Conservation (phyloP, 495 filamentous ascomycete species). For the Acidomyces sp. region DNA sequence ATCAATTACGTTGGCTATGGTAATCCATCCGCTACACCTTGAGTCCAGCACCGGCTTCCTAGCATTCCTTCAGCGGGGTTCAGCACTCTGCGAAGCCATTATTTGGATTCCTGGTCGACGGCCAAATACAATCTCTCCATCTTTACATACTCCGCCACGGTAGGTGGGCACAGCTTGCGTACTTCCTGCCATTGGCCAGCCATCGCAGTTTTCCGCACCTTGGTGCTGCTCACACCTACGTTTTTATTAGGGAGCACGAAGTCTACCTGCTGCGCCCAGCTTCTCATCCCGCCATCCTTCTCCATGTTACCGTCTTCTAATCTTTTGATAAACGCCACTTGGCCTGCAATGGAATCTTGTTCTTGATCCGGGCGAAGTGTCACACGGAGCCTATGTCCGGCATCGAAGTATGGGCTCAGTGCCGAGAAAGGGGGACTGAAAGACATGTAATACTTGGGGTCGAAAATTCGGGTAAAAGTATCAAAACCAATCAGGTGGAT, state of each 20-base stretch:
- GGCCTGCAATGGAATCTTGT: slow-evolving; percentile 28
- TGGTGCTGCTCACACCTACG: slow-evolving; percentile 39
- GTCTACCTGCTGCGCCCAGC: slow-evolving; percentile 60
- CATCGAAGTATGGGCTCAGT: slow-evolving; percentile 54
- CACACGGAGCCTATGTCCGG: slow-evolving; percentile 54
- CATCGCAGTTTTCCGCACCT: slow-evolving; percentile 51
- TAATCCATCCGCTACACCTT: too few species aligned
- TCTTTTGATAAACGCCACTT: slow-evolving; percentile 25
- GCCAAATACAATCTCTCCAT: slow-evolving; percentile 38
- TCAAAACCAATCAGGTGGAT: slow-evolving; percentile 79
- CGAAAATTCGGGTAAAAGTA: slow-evolving; percentile 70
- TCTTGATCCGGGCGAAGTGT: slow-evolving; percentile 50
- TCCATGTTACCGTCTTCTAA: slow-evolving; percentile 34
- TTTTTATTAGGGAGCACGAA: slow-evolving; percentile 48
- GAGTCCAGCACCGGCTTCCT: too few species aligned
- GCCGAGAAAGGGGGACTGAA: slow-evolving; percentile 38
- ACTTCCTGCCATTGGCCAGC: slow-evolving; percentile 42
- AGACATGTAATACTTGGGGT: slow-evolving; percentile 68
- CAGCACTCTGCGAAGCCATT: too few species aligned
- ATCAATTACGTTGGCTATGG: too few species aligned
- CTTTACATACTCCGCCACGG: slow-evolving; percentile 45
- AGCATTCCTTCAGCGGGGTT: too few species aligned
- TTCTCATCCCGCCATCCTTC: slow-evolving; percentile 42
- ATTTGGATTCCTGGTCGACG: slow-evolving; percentile 23
- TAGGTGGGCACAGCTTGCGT: slow-evolving; percentile 46